A percentile compares a stretch with the other conserved stretches of the same genome.
Evolutionary conservation across 1,284 basidiomycete genomes (phyloP).

Genomic region (Megacollybia platyphylla): DNA sequence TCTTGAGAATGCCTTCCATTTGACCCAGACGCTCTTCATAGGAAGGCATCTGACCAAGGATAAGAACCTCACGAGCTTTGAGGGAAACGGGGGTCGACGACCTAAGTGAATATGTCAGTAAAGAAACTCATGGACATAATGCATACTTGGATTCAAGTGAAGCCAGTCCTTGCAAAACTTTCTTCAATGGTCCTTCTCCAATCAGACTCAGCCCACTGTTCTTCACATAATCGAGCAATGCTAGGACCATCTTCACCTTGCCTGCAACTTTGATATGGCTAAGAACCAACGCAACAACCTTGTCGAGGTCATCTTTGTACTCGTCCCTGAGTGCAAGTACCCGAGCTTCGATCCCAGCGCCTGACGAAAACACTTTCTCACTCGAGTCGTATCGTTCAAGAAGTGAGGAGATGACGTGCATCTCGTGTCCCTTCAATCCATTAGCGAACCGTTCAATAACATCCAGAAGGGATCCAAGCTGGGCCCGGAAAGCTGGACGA

Average conservation of each 20-base stretch:
- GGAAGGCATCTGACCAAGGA: slow-evolving; percentile 92
- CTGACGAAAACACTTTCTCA: slow-evolving; percentile 71
- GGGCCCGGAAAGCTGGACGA: slow-evolving; percentile 61
- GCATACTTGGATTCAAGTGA: slow-evolving; percentile 75
- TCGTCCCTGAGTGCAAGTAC: slow-evolving; percentile 87
- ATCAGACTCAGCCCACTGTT: slow-evolving; percentile 61
- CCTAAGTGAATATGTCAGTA: slow-evolving; percentile 20
- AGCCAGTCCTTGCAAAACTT: slow-evolving; percentile 71
- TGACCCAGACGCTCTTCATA: slow-evolving; percentile 90
- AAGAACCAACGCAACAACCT: slow-evolving; percentile 78
- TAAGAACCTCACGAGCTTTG: slow-evolving; percentile 96
- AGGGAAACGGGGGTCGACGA: slow-evolving; percentile 83
- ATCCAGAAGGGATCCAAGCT: slow-evolving; percentile 63
- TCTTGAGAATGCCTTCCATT: slow-evolving; percentile 89
- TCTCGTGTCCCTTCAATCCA: slow-evolving; percentile 85
- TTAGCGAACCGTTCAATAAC: slow-evolving; percentile 75
- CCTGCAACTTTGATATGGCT: slow-evolving; percentile 93
- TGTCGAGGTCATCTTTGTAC: slow-evolving; percentile 86
- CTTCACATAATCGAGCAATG: slow-evolving; percentile 85
- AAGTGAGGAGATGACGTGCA: slow-evolving; percentile 59
- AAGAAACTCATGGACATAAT: slow-evolving; percentile 6
- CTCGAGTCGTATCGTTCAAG: slow-evolving; percentile 71
- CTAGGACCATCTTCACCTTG: slow-evolving; percentile 83
- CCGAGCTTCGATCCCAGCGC: slow-evolving; percentile 85
- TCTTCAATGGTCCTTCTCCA: slow-evolving; percentile 57